Base-by-base conservation (phyloP, 225 moss, liverwort and hornwort genomes). In the Bryum argenteum region DNA sequence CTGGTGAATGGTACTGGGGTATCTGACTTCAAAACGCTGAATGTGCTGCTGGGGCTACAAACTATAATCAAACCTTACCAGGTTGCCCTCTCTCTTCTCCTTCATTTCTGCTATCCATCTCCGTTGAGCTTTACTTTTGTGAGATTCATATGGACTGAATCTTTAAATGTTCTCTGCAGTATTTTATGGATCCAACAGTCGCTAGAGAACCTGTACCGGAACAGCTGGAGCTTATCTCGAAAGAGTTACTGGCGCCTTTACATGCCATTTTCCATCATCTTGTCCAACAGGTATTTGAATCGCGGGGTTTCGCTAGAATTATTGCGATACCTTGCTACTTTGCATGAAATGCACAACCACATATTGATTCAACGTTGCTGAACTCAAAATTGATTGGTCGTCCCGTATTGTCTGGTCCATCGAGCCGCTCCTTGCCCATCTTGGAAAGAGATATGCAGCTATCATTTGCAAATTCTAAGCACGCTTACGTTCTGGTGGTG, bases 171-270 rank as follows among this genome's bases (percentile, higher is more conserved):
- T 71, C 40, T 47, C 54, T 84, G 82, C 81, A 95, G 95, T 95
- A 95, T 80, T 95, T 95, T 65, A 77, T 91, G 88, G 93, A 95
- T 76, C 93, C 95, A 77, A 95, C 93, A 72, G 85, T 91, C 43
- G 91, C 93, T 61, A 88, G 91, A 77, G 95, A 95, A 73, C 89
- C 91, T 82, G 95, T 93, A 14, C 95, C 95, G 62, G 89, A 91
- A 58, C 95, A 92, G 59, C 71, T 95, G 85, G 95, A 95, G 88
- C 81, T 89, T 19, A 93, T 95, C 71, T 89, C 87, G 16, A 91
- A 87, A 77, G 95, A 95, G 72, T 60, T 95, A 65, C 80, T 95
- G 59, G 82, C 66, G 77, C 95, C 95, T 13, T 80, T 93, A 57
- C 83, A 95, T 78, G 82, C 82, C 56, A 85, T 95, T 68, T 95